phyloP scores from a whole-genome alignment of 176 grass and related monocot genomes.

The Tillandsia leiboldiana region DNA sequence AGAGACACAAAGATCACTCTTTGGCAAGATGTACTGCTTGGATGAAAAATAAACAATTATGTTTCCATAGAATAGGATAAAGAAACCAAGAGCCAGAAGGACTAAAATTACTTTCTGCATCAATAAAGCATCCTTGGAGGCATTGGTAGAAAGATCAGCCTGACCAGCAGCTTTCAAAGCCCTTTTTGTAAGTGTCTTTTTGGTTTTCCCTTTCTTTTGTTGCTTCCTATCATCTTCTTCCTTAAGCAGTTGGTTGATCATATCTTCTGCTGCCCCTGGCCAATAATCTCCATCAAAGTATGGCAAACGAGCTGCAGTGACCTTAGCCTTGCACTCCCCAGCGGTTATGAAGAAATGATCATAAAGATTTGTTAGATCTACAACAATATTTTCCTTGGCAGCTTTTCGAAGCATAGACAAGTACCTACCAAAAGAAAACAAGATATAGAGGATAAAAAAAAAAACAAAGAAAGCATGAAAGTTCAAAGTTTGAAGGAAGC shows the following conservation, averaged over 20 bases:
- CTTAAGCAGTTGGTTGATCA: conserved; percentile 90
- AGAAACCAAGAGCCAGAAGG: conserved; percentile 9
- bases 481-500: conserved; percentile 1
- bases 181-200: conserved; percentile 89
- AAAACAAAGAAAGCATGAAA: conserved; percentile 11
- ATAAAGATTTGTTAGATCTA: conserved; percentile 85
- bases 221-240: conserved; percentile 86
- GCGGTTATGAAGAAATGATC: conserved; percentile 81
- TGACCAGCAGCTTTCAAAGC: conserved; percentile 92
- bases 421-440: conserved; percentile 37
- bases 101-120: conserved; percentile 67
- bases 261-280: conserved; percentile 99
- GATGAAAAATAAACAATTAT: not conserved
- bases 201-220: conserved; percentile 92
- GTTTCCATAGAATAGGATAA: conserved; percentile 13
- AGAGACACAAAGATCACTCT: not conserved
- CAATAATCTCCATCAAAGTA: conserved; percentile 99
- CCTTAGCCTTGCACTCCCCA: conserved; percentile 87
- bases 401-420: conserved; percentile 96
- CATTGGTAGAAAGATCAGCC: conserved; percentile 76
- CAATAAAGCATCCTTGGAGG: conserved; percentile 91
- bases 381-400: conserved; percentile 81
- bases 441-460: conserved; percentile 7
- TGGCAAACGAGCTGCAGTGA: conserved; percentile 88
- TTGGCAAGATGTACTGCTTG: not conserved